Evolutionary conservation across 495 filamentous ascomycete species (phyloP).

Genomic region (Glonium stellatum): DNA sequence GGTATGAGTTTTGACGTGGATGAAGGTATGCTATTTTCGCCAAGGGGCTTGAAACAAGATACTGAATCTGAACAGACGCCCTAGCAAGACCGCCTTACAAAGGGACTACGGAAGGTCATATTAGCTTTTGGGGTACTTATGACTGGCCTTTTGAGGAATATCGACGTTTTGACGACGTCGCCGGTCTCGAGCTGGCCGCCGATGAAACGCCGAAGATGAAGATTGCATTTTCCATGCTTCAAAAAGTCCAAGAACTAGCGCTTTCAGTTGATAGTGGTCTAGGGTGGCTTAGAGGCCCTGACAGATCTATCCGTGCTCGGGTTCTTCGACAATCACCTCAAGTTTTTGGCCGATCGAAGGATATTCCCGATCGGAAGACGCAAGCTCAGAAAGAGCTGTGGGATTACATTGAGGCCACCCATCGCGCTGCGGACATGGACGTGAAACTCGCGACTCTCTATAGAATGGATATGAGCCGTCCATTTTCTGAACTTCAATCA

Average conservation of each 20-base stretch:
- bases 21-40: conserved; percentile 22
- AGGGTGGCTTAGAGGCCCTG: conserved; percentile 48
- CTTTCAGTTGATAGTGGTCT: conserved; percentile 51
- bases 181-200: conserved; percentile 45
- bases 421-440: conserved; percentile 11
- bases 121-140: conserved; percentile 47
- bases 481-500: conserved; percentile 1
- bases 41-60: background rate
- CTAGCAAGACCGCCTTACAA: conserved; percentile 39
- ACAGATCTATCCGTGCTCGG: conserved; percentile 29
- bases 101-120: conserved; percentile 35
- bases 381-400: conserved; percentile 31
- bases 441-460: conserved; percentile 25
- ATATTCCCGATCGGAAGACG: conserved; percentile 22
- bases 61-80: conserved; percentile 11
- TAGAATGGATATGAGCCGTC: conserved; percentile 4
- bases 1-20: conserved; percentile 52
- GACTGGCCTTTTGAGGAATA: conserved; percentile 47
- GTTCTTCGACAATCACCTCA: conserved; percentile 27
- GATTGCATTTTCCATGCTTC: conserved; percentile 40
- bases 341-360: conserved; percentile 28
- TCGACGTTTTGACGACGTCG: conserved; percentile 42
- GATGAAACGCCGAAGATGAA: conserved; percentile 48
- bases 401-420: conserved; percentile 25
- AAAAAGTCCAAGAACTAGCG: conserved; percentile 43